Evolutionary conservation across 2,329 filamentous ascomycete species (phyloP).

Genomic region (Sarocladium strictum): DNA sequence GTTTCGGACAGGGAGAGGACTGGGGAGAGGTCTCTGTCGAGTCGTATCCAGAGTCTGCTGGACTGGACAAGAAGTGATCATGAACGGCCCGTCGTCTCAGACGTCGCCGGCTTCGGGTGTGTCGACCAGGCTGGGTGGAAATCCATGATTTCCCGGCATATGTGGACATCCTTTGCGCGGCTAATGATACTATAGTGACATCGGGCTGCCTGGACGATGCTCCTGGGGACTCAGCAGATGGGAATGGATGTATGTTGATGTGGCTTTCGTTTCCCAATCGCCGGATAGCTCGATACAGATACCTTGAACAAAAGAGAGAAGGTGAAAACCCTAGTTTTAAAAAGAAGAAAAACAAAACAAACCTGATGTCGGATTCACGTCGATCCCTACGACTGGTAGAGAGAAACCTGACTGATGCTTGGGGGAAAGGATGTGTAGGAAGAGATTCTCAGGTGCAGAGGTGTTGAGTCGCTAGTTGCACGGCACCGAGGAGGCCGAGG

Average conservation of each 20-base stretch:
- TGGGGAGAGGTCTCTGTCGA: conserved; percentile 11
- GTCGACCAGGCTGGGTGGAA: neutral
- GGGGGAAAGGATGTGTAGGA: neutral
- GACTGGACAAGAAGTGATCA: neutral
- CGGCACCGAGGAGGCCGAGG: neutral
- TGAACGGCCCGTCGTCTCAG: neutral
- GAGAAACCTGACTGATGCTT: neutral
- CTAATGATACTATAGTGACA: neutral
- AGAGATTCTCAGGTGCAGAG: conserved; percentile 7
- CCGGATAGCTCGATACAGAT: no score
- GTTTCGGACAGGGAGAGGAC: neutral
- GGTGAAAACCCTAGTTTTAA: neutral
- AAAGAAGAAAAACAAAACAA: neutral
- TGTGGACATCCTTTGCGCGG: neutral
- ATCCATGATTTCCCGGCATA: conserved; percentile 4
- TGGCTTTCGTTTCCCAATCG: no score
- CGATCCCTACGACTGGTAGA: neutral
- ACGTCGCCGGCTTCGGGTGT: neutral
- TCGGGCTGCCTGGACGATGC: no score
- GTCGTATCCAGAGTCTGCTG: conserved; percentile 14
- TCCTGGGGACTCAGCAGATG: no score
- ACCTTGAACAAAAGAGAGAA: no score
- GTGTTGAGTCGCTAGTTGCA: neutral
- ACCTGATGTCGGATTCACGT: neutral
- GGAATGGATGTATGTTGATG: no score